Conservation (phyloP, 495 filamentous ascomycete species). For the Wilcoxina mikolae region DNA sequence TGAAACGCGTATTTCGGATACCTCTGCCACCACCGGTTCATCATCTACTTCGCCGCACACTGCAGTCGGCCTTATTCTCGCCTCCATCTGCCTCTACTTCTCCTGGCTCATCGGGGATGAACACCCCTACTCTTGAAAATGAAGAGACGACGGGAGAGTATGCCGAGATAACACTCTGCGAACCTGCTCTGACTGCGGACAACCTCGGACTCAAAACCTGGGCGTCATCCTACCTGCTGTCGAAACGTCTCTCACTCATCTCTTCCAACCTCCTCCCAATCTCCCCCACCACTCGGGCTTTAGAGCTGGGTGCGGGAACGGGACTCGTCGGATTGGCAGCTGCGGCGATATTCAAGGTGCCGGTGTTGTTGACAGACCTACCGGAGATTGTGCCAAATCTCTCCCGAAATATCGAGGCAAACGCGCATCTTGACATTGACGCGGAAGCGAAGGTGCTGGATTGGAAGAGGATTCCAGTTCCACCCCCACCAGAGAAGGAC, state of each 20-base stretch:
- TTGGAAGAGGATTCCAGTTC: conserved; percentile 39
- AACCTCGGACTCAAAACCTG: conserved; percentile 87
- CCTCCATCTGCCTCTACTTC: neutral
- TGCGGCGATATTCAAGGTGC: conserved; percentile 26
- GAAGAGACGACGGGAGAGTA: neutral
- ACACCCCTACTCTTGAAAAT: neutral
- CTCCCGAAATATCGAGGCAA: conserved; percentile 42
- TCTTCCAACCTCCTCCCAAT: conserved; percentile 1
- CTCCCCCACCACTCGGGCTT: conserved; percentile 23
- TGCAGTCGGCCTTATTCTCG: neutral
- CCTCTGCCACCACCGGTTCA: conserved; percentile 25
- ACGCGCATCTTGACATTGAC: conserved; percentile 33
- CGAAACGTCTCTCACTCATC: conserved; percentile 47
- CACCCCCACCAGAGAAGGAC: conserved; percentile 24
- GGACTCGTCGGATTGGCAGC: conserved; percentile 46
- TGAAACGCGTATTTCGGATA: conserved; percentile 61
- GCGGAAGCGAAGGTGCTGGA: conserved; percentile 46
- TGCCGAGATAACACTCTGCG: conserved; percentile 51
- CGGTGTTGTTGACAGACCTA: conserved; percentile 50
- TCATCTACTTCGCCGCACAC: neutral
- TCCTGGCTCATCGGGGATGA: conserved; percentile 10
- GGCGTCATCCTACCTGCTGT: conserved; percentile 74
- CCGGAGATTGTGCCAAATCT: conserved; percentile 57
- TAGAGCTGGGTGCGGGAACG: conserved; percentile 53
- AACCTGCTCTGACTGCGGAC: conserved; percentile 75